Evolutionary conservation across 768 basidiomycete species (phyloP).

Genomic region (Hygrocybe punicea): DNA sequence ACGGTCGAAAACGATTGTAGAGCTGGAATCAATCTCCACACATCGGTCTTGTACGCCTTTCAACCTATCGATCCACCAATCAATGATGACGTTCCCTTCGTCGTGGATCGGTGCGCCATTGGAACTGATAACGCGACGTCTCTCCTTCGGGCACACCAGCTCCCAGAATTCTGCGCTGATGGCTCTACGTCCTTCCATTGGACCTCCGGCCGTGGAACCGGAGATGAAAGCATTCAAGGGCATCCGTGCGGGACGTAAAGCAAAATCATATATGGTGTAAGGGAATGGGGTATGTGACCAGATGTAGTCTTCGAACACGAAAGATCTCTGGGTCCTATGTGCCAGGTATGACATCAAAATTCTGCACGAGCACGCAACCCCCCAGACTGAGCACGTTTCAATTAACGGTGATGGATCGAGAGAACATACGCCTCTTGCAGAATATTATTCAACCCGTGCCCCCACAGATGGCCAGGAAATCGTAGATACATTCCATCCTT

Average conservation of each 20-base stretch:
- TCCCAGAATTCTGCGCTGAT: slow-evolving; percentile 52
- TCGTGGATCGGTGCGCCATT: slow-evolving; percentile 35
- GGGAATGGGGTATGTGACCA: slow-evolving; percentile 56
- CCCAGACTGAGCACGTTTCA: background rate
- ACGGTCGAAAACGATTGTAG: slow-evolving; percentile 45
- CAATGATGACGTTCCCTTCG: slow-evolving; percentile 42
- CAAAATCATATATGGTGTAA: slow-evolving; percentile 53
- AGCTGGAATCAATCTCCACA: slow-evolving; percentile 43
- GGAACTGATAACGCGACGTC: slow-evolving; percentile 34
- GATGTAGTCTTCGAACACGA: slow-evolving; percentile 60
- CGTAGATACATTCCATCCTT: slow-evolving; percentile 37
- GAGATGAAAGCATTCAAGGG: slow-evolving; percentile 59
- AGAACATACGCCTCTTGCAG: slow-evolving; percentile 56
- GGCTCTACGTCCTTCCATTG: slow-evolving; percentile 33
- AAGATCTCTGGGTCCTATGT: slow-evolving; percentile 47
- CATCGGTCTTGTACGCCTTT: slow-evolving; percentile 33
- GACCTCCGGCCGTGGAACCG: slow-evolving; percentile 53
- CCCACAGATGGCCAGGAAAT: slow-evolving; percentile 57
- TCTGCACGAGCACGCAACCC: slow-evolving; percentile 24
- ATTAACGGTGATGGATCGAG: background rate
- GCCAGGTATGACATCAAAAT: slow-evolving; percentile 53
- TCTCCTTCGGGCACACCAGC: slow-evolving; percentile 41
- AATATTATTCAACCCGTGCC: slow-evolving; percentile 59
- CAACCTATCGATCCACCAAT: slow-evolving; percentile 51
- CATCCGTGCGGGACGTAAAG: slow-evolving; percentile 48